phyloP scores from a whole-genome alignment of 176 grass and related monocot species.

The Canna indica region DNA sequence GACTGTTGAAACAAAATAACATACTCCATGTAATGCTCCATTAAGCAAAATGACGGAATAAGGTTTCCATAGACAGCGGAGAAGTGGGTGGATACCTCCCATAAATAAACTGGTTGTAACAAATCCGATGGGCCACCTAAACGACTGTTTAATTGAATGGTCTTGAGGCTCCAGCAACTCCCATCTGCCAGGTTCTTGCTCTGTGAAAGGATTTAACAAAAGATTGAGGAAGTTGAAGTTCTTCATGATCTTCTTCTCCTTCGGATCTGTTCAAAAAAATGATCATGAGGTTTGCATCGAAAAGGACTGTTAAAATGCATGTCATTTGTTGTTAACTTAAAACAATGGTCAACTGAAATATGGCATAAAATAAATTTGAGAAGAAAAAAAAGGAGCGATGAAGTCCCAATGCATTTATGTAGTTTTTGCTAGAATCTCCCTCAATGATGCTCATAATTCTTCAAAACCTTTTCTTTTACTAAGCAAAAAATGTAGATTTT shows the following conservation, averaged over 20 bases:
- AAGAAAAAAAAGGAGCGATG: no score
- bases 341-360: no score
- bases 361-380: no score
- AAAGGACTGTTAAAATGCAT: no score
- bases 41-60: neutral
- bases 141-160: constrained; percentile 10
- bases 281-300: no score
- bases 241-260: constrained; percentile 37
- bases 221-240: constrained; percentile 66
- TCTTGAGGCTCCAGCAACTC: constrained; percentile 43
- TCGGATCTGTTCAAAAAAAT: constrained; percentile 42
- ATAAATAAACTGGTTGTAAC: constrained; percentile 49
- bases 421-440: no score
- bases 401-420: no score
- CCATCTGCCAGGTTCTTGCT: constrained; percentile 34
- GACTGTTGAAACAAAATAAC: constrained; percentile 15
- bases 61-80: neutral
- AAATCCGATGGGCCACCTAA: constrained; percentile 84
- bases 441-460: no score
- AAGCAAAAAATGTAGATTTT: no score
- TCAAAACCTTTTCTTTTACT: no score
- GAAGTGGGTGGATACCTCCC: constrained; percentile 33
- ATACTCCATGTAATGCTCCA: no score
- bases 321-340: no score
- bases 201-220: constrained; percentile 49